These are phyloP conservation scores for Mycena vitilis DNA, from an alignment of 768 basidiomycete species.

Conservation along the genomic window DNA sequence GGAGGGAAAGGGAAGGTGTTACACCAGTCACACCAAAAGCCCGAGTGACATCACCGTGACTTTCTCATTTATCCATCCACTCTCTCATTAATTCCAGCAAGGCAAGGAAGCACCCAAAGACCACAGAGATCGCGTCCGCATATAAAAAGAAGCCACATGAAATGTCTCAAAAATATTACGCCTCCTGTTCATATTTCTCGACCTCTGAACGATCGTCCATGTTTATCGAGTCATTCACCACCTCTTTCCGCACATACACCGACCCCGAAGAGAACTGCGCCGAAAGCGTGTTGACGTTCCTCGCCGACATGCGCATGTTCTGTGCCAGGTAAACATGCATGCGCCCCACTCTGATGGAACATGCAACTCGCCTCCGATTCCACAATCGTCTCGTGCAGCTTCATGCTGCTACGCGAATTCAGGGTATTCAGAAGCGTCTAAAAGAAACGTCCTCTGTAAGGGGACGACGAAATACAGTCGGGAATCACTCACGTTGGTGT, in stretches of 20 bases:
- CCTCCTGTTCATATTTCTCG: constrained; percentile 26
- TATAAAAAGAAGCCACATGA: background rate
- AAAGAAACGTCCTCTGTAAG: background rate
- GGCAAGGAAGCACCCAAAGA: background rate
- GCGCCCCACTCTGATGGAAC: background rate
- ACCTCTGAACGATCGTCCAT: constrained; percentile 27
- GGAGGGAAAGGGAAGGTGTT: constrained; percentile 12
- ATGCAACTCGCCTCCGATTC: constrained; percentile 27
- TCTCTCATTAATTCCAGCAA: too few relatives aligned
- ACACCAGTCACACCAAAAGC: constrained; percentile 1
- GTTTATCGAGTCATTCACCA: constrained; percentile 29
- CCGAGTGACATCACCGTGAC: background rate
- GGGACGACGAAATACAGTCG: background rate
- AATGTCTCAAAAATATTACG: background rate
- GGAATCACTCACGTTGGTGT: constrained; percentile 46
- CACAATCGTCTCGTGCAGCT: constrained; percentile 22
- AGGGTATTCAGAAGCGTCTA: constrained; percentile 47
- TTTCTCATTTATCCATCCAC: background rate
- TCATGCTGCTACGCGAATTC: constrained; percentile 38
- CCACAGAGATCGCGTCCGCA: too few relatives aligned
- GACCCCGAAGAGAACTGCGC: constrained; percentile 16
- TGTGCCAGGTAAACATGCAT: background rate
- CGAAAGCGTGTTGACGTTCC: background rate
- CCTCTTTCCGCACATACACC: constrained; percentile 30
- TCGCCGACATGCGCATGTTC: constrained; percentile 30